Percentiles rank a stretch among this genome's conserved stretches.
Conservation (phyloP, 495 filamentous ascomycete species). For the Lophium mytilinum region DNA sequence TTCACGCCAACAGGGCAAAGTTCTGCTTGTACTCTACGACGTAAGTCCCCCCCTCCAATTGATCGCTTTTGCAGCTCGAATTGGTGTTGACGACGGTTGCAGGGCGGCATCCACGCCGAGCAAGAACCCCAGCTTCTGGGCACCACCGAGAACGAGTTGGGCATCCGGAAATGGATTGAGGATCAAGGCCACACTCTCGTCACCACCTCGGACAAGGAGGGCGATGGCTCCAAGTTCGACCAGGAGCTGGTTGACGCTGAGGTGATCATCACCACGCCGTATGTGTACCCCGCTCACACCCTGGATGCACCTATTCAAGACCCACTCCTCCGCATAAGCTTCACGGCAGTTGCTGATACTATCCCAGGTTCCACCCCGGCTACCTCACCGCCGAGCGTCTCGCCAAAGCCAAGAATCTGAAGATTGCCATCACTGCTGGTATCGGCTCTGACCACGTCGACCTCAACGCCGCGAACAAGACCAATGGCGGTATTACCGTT, state of each 20-base stretch:
- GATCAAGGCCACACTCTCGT: conserved; percentile 90
- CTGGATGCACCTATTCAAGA: background rate
- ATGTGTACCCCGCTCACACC: conserved; percentile 35
- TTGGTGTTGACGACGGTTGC: conserved; percentile 1
- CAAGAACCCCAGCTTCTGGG: conserved; percentile 82
- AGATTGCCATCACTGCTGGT: conserved; percentile 87
- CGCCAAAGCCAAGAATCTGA: conserved; percentile 97
- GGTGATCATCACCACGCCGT: conserved; percentile 99
- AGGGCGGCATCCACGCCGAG: conserved; percentile 62
- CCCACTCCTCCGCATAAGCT: background rate
- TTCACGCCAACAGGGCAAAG: conserved; percentile 57
- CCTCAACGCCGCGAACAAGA: conserved; percentile 93
- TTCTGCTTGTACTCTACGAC: conserved; percentile 69
- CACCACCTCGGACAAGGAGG: conserved; percentile 96
- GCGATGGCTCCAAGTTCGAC: conserved; percentile 87
- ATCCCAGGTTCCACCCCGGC: conserved; percentile 84
- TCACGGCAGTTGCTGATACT: background rate
- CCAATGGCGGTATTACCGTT: conserved; percentile 95
- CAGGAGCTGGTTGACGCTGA: conserved; percentile 93
- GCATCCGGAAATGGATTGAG: conserved; percentile 92
- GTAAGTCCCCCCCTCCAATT: conserved; percentile 40
- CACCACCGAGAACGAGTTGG: conserved; percentile 96
- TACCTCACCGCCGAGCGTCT: conserved; percentile 96
- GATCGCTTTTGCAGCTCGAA: background rate
- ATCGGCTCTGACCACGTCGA: conserved; percentile 98